Percentiles rank a stretch among this genome's conserved stretches.
Evolutionary conservation across 2,329 filamentous ascomycete genomes (phyloP).

Genomic region (Monilinia vaccinii-corymbosi): DNA sequence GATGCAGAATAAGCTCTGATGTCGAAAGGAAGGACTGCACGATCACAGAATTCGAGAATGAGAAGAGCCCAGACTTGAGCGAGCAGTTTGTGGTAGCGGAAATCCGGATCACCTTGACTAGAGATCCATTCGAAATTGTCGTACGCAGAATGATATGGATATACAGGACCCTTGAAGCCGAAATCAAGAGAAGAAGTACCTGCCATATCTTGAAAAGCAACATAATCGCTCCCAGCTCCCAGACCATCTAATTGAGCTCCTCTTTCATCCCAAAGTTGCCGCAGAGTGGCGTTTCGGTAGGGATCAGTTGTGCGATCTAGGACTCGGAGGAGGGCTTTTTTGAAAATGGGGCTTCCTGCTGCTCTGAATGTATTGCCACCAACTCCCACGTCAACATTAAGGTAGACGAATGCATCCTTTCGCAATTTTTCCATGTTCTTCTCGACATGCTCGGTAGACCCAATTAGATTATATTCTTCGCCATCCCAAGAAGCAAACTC

Average conservation of each 20-base stretch:
- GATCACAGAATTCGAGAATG: constrained; percentile 77
- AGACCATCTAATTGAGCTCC: constrained; percentile 55
- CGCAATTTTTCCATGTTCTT: constrained; percentile 66
- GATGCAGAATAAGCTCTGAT: constrained; percentile 61
- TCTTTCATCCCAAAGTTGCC: constrained; percentile 64
- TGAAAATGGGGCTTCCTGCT: constrained; percentile 71
- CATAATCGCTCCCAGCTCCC: constrained; percentile 72
- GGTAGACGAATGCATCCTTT: constrained; percentile 69
- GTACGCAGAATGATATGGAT: constrained; percentile 75
- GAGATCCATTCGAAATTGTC: constrained; percentile 86
- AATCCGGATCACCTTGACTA: constrained; percentile 69
- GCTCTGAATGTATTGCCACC: constrained; percentile 67
- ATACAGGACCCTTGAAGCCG: constrained; percentile 56
- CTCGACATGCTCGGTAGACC: constrained; percentile 92
- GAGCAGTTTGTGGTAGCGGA: constrained; percentile 70
- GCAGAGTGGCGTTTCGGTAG: constrained; percentile 59
- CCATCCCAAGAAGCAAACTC: constrained; percentile 97
- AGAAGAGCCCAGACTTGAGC: constrained; percentile 73
- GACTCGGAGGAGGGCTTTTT: constrained; percentile 60
- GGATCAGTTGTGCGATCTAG: constrained; percentile 70
- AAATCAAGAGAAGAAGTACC: constrained; percentile 85
- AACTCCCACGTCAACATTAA: constrained; percentile 84
- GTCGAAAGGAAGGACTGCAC: constrained; percentile 74
- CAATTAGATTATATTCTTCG: constrained; percentile 85
- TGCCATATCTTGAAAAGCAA: constrained; percentile 84